Conservation (phyloP, 805 yeast species). For the Barnettozyma californica region DNA sequence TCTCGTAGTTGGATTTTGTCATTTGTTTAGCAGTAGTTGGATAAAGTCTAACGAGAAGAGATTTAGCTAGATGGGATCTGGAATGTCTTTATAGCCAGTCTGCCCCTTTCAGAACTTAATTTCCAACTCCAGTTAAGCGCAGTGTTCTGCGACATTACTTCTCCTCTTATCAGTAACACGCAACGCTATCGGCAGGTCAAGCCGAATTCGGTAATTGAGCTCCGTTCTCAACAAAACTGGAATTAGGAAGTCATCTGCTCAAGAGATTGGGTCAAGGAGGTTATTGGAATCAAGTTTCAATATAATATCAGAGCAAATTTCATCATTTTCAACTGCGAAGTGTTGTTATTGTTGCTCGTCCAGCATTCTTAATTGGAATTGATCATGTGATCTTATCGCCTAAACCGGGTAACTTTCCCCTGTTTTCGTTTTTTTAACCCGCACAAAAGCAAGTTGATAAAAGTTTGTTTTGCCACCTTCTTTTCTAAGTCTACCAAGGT, state of each 20-base stretch:
- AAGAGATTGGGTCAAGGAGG: no score
- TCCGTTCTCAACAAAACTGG: not conserved
- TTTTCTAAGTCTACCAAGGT: not conserved
- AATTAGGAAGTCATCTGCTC: not conserved
- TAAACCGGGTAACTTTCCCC: not conserved
- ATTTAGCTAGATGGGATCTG: not conserved
- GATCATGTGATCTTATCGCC: not conserved
- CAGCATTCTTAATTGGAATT: no score
- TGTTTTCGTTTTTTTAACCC: not conserved
- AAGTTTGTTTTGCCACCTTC: not conserved
- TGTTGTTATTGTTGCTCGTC: no score
- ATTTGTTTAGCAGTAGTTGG: not conserved
- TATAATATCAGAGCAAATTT: no score
- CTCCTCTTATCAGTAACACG: not conserved
- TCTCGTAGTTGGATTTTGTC: slow-evolving; percentile 9
- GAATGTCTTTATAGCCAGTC: not conserved
- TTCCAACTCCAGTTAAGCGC: not conserved
- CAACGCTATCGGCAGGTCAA: not conserved
- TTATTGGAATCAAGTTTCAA: no score
- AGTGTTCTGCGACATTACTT: not conserved
- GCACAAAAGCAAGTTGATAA: not conserved
- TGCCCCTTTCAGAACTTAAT: no score
- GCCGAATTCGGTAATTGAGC: not conserved
- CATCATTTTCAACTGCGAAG: no score
- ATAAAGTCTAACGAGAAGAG: not conserved